Percentiles rank a stretch among this genome's conserved stretches.
phyloP scores from a whole-genome alignment of 495 filamentous ascomycete species.

The Poronia punctata region DNA sequence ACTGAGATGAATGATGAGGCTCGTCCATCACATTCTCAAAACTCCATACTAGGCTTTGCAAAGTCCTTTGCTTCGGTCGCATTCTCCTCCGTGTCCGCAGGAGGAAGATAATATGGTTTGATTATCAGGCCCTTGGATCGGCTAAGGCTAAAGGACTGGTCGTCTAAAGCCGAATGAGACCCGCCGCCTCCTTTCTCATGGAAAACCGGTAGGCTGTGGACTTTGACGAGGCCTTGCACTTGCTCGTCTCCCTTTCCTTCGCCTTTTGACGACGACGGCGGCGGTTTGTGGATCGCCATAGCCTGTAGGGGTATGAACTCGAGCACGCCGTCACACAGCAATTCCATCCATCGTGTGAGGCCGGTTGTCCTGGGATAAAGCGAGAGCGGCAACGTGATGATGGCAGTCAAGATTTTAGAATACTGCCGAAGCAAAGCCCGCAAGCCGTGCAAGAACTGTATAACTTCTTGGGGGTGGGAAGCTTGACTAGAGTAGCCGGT shows the following conservation, averaged over 20 bases:
- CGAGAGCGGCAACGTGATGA: conserved; percentile 73
- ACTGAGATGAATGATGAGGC: no score
- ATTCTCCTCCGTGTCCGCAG: conserved; percentile 71
- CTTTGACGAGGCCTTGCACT: conserved; percentile 76
- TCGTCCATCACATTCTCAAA: conserved; percentile 50
- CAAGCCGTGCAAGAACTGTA: conserved; percentile 79
- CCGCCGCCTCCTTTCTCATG: conserved; percentile 76
- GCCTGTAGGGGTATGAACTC: conserved; percentile 83
- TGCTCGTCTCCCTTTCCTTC: conserved; percentile 53
- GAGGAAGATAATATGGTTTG: conserved; percentile 82
- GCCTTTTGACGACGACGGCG: conserved; percentile 39
- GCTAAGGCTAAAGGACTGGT: conserved; percentile 84
- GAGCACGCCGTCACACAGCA: conserved; percentile 77
- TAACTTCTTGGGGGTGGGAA: conserved; percentile 59
- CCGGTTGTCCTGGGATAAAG: conserved; percentile 74
- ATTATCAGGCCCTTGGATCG: conserved; percentile 74
- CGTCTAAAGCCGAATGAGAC: conserved; percentile 65
- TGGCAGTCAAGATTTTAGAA: conserved; percentile 56
- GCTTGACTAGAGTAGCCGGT: conserved; percentile 65
- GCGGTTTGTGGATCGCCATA: conserved; percentile 48
- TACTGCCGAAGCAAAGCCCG: conserved; percentile 65
- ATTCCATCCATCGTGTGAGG: conserved; percentile 80
- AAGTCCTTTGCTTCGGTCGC: conserved; percentile 49
- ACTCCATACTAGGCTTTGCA: conserved; percentile 50
- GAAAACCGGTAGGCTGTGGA: conserved; percentile 74